These are phyloP conservation scores for Cystofilobasidium capitatum DNA, from an alignment of 768 basidiomycete genomes.

Conservation along the genomic window DNA sequence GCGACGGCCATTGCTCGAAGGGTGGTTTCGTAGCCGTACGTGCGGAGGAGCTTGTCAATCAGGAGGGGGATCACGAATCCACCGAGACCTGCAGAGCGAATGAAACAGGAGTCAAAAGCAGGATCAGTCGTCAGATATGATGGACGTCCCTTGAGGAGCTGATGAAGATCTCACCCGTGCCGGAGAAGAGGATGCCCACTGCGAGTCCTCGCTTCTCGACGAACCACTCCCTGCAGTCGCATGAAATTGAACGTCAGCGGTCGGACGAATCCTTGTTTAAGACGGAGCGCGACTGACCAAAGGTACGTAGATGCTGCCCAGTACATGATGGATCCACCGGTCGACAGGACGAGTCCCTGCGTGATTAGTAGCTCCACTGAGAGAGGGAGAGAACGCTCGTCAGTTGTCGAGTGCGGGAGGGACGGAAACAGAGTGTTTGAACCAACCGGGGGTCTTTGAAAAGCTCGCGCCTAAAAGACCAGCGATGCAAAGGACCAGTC, in stretches of 20 bases:
- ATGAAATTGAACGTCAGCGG: not conserved
- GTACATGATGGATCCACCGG: conserved; percentile 1
- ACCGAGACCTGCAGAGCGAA: too few relatives aligned
- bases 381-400: not conserved
- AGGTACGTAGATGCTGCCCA: not conserved
- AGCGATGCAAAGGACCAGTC: not conserved
- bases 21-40: conserved; percentile 4
- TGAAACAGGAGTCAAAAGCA: too few relatives aligned
- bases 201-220: not conserved
- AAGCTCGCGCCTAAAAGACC: conserved; percentile 5
- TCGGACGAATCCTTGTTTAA: too few relatives aligned
- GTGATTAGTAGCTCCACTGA: conserved; percentile 3
- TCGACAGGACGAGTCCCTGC: not conserved
- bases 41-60: not conserved
- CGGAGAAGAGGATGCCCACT: conserved; percentile 8
- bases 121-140: too few relatives aligned
- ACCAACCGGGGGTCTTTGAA: not conserved
- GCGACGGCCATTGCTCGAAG: conserved; percentile 2
- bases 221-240: not conserved
- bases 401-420: not conserved
- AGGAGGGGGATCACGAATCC: conserved; percentile 1
- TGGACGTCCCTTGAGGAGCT: too few relatives aligned
- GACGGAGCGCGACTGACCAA: not conserved
- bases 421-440: too few relatives aligned
- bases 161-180: too few relatives aligned